Conservation (phyloP, 306 rosid genomes). For the Arachis stenosperma region DNA sequence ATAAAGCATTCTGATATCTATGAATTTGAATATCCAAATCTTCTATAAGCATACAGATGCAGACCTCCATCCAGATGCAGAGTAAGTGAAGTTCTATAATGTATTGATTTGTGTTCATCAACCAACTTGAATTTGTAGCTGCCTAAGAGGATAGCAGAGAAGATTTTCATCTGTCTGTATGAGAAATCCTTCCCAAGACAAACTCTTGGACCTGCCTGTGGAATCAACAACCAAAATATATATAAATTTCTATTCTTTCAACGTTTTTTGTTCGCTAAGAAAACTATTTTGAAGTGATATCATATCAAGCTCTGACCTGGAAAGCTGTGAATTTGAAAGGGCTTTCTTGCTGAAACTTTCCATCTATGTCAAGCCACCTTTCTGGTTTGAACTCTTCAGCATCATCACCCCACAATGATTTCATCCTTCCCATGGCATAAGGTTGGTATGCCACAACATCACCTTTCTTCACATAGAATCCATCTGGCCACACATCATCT, state of each 20-base stretch:
- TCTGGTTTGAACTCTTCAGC: constrained; percentile 52
- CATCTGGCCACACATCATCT: constrained; percentile 28
- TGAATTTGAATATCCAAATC: background rate
- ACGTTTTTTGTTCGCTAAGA: too few species aligned
- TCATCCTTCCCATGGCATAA: too few species aligned
- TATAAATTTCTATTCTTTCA: background rate
- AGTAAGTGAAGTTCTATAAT: constrained; percentile 56
- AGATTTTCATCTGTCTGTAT: constrained; percentile 27
- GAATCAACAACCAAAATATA: background rate
- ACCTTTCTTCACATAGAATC: background rate
- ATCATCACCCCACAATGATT: constrained; percentile 47
- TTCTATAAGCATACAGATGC: background rate
- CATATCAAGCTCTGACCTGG: too few species aligned
- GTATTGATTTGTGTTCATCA: constrained; percentile 45
- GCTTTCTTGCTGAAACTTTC: constrained; percentile 46
- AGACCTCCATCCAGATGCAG: constrained; percentile 69
- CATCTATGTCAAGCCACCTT: constrained; percentile 47
- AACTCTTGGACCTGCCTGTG: constrained; percentile 63
- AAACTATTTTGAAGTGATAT: too few species aligned
- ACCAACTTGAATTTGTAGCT: constrained; percentile 55
- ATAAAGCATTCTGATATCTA: background rate
- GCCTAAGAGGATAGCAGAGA: constrained; percentile 36
- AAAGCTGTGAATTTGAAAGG: constrained; percentile 28
- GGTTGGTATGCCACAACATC: too few species aligned
- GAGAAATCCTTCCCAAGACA: constrained; percentile 66